Evolutionary conservation across 768 basidiomycete species (phyloP), one percentile per base, ranked within the genome.

Genomic region (Kwoniella sp.): DNA sequence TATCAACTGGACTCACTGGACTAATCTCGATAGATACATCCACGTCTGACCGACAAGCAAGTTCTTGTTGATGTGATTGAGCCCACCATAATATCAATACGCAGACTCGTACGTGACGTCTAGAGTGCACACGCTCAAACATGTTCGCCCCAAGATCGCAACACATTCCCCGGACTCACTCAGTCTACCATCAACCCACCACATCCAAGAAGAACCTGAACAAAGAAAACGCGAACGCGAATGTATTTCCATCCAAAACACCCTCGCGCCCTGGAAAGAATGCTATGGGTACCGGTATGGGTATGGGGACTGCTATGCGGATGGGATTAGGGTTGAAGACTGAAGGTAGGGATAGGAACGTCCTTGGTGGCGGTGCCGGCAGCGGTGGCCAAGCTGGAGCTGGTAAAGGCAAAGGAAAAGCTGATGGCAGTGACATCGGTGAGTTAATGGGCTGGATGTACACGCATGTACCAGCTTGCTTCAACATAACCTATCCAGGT

Each of bases 351-450:
- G 73, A 77, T 66, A 60, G 68, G 56, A 75, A 75, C 53, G 63
- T 72, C 20, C 68, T 54, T 31, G 28, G 52, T 26, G n/a, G n/a
- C n/a, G n/a, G n/a, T n/a, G n/a, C n/a, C n/a, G n/a, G n/a, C n/a
- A n/a, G n/a, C n/a, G 13, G 37, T n/a, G 47, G 56, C 1, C 37
- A 48, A 26, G 53, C 7, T 1, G 51, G 34, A 15, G 30, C 4
- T 23, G 66, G 55, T 13, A 64, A 56, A 41, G 65, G 28, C 11
- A 63, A 57, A 17, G 70, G 53, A 15, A 72, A 70, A 48, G 73
- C 66, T 13, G 62, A 73, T 52, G 74, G 72, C 0, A 70, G 62
- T n/a, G 72, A 73, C 34, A 73, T 77, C 31, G 76, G 76, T 77
- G n/a, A 58, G 73, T 74, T 5, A 8, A 20, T 8, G 20, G 4